Percentiles rank a stretch among this genome's conserved stretches.
Conservation (phyloP, 495 filamentous ascomycete genomes). For the Penicillium mononematosum region DNA sequence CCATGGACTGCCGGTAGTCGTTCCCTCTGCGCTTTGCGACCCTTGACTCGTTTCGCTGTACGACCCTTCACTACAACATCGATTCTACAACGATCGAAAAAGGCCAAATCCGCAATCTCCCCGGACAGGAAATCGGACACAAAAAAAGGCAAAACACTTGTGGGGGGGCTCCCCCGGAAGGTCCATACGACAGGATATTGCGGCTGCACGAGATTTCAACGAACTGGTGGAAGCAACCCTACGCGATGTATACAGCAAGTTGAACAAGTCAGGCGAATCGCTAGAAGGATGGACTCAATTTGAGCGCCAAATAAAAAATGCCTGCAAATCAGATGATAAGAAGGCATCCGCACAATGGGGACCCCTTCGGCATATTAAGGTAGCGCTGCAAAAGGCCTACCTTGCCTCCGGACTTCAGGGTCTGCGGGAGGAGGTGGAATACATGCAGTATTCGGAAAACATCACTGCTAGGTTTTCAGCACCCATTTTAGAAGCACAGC, state of each 20-base stretch:
- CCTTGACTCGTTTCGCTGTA: constrained; percentile 23
- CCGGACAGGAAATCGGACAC: not conserved
- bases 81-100: constrained; percentile 28
- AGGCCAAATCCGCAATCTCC: constrained; percentile 11
- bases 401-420: constrained; percentile 45
- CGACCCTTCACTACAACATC: constrained; percentile 39
- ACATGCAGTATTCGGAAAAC: constrained; percentile 56
- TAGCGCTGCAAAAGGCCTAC: constrained; percentile 55
- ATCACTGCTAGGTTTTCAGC: constrained; percentile 43
- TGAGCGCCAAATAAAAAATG: constrained; percentile 38
- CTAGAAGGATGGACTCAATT: constrained; percentile 33
- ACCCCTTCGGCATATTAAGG: constrained; percentile 29
- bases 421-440: constrained; percentile 57
- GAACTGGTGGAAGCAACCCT: constrained; percentile 30
- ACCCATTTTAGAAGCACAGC: constrained; percentile 56
- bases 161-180: not conserved
- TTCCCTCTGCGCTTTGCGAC: constrained; percentile 36
- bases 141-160: constrained; percentile 1
- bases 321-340: constrained; percentile 30
- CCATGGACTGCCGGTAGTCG: constrained; percentile 39
- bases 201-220: constrained; percentile 29
- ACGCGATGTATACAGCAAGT: constrained; percentile 24
- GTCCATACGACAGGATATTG: constrained; percentile 16
- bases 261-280: constrained; percentile 15
- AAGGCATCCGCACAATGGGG: constrained; percentile 16